Conservation (phyloP, 139 green algal species). For the Coelastrella sp. region DNA sequence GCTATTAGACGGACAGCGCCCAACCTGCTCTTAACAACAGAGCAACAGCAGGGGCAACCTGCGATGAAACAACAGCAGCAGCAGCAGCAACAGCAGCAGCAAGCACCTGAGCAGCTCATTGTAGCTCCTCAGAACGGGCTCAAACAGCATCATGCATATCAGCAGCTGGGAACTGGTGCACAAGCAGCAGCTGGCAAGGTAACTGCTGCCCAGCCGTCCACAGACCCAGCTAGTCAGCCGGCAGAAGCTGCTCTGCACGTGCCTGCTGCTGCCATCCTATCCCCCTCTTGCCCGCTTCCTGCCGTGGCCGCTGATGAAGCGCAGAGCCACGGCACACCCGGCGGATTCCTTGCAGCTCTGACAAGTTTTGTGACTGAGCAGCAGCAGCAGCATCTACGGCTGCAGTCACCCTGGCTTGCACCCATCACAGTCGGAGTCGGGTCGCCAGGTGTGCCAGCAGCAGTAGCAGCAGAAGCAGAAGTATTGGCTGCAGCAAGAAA, state of each 20-base stretch:
- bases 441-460: not conserved
- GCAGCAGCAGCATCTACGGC: slow-evolving; percentile 10
- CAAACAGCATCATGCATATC: no score
- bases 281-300: not conserved
- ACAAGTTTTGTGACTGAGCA: not conserved
- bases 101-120: not conserved
- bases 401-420: not conserved
- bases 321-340: no score
- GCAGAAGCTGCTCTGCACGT: not conserved
- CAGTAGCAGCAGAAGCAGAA: not conserved
- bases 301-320: not conserved
- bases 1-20: slow-evolving; percentile 58
- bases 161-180: no score
- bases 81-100: slow-evolving; percentile 4
- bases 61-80: not conserved
- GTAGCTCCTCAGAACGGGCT: no score
- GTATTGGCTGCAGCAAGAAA: not conserved
- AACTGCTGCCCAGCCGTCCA: no score
- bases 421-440: not conserved
- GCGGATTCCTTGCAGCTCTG: slow-evolving; percentile 13
- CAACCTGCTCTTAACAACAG: slow-evolving; percentile 8
- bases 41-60: slow-evolving; percentile 24
- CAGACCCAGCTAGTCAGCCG: not conserved
- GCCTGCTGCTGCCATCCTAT: not conserved
- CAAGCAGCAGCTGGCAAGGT: no score